Evolutionary conservation across 495 filamentous ascomycete species (phyloP), one percentile per base, ranked within the genome.

Genomic region (Neurospora sp.): DNA sequence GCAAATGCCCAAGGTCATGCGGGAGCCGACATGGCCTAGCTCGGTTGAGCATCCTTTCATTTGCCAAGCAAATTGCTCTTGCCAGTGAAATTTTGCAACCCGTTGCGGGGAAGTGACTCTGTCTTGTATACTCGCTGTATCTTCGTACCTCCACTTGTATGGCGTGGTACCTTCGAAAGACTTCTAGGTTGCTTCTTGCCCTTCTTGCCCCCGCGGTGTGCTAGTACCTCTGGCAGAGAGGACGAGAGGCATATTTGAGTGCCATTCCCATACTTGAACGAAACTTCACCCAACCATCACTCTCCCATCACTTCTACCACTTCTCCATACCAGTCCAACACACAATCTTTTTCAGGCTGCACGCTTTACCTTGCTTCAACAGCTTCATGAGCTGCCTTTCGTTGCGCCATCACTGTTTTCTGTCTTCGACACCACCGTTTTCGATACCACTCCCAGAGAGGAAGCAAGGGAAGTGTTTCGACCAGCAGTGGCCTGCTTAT

Each of bases 401-500:
- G 54, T 12, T 62, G 54, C 54, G 54, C 54, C 27, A 62, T 35
- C 23, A 62, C 12, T 31, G 5, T 9, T 31, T 16, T 31, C 20
- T 23, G 46, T 54, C 46, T 14, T 54, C 27, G 46, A 12, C 46
- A 54, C 10, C n/a, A 12, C 44, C 44, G 3, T 20, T 48, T 48
- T 48, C n/a, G 8, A 48, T 48, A 48, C 9, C 46, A 54, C 46
- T 54, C 11, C 71, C 76, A 80, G 74, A 78, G 72, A 37, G 75
- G 75, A 12, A 72, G 39, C 71, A 69, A 11, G 16, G 77, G 69
- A 5, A 79, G 62, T 46, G 75, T 80, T 8, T 77, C 77, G 6
- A 81, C 79, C 70, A 78, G 48, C 38, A 37, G 44, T 4, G 75
- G 76, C 2, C 74, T 71, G 39, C 74, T 81, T 8, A 66, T 80